Evolutionary conservation across 257 asterid genomes (phyloP), one percentile per base, ranked within the genome.

Genomic region (Solanum appendiculatum): DNA sequence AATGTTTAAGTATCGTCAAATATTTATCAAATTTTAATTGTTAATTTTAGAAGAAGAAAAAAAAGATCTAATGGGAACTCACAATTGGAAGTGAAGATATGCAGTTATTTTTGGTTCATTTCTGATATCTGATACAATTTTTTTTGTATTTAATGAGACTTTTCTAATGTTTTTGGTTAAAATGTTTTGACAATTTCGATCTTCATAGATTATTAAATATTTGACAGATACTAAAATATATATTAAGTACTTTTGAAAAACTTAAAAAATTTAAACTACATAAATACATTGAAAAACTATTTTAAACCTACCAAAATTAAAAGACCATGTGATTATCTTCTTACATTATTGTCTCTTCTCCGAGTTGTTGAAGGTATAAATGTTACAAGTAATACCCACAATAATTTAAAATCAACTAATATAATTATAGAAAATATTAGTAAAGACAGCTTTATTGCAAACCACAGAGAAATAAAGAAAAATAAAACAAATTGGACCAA

Each of bases 1-100:
- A 9, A 64, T 0, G 20, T 64, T 64, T 27, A 5, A 64, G 1
- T 2, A 0, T 27, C 0, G 21, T 6, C 2, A 27, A 66, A 66
- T 27, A 27, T 27, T 66, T 27, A 6, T 5, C 11, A 27, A 64
- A 69, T 3, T 31, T 29, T 66, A 0, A 29, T 66, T 16, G 5
- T 68, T 0, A 16, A 15, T 69, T 31, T 25, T n/a, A n/a, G 7
- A n/a, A 60, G 31, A n/a, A n/a, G n/a, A 16, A 51, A 51, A 16
- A 3, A 51, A 15, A 15, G 21, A 15, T 14, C 15, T 68, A 20
- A 68, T 69, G 21, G 6, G 0, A 29, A 68, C 75, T 68, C 39
- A 29, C 2, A 8, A 29, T 31, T 3, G 2, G 18, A 69, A 33
- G 13, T 33, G 42, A 7, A 33, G 6, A 69, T 31, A 31, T 69